phyloP scores from a whole-genome alignment of 257 asterid genomes.

The Przewalskia tangutica region DNA sequence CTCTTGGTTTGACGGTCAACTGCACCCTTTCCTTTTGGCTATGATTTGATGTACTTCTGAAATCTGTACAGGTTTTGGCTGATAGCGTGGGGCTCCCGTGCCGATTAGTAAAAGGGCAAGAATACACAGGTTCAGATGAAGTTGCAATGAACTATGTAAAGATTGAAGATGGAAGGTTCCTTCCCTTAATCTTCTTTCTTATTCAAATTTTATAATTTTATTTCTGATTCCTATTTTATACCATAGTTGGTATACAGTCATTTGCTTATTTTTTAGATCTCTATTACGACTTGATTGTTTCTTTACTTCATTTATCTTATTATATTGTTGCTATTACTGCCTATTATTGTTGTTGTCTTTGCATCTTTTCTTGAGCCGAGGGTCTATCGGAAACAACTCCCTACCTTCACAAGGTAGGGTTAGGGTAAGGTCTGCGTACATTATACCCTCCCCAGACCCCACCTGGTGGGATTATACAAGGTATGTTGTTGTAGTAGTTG shows the following conservation, averaged over 20 bases:
- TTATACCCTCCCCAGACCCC: no score
- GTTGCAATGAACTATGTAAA: conserved; percentile 85
- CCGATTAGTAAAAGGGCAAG: conserved; percentile 78
- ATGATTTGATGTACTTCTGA: conserved; percentile 18
- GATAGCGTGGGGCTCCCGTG: conserved; percentile 73
- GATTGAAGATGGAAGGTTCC: conserved; percentile 62
- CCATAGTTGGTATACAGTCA: background rate
- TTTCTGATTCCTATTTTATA: background rate
- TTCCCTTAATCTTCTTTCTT: conserved; percentile 2
- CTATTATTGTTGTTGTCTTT: no score
- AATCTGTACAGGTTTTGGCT: conserved; percentile 72
- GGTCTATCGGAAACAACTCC: no score
- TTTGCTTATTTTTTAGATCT: no score
- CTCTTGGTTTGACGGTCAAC: background rate
- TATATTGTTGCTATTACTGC: no score
- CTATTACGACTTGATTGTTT: no score
- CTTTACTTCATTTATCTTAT: no score
- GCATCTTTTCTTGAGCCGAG: no score
- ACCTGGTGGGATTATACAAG: no score
- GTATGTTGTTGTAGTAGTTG: no score
- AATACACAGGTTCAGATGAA: conserved; percentile 78
- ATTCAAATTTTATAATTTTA: conserved; percentile 4
- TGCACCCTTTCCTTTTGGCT: background rate
- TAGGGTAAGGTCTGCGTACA: no score
- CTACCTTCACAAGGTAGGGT: no score